Evolutionary conservation across 148 eudicot genomes (phyloP).

Genomic region (Mesembryanthemum crystallinum): DNA sequence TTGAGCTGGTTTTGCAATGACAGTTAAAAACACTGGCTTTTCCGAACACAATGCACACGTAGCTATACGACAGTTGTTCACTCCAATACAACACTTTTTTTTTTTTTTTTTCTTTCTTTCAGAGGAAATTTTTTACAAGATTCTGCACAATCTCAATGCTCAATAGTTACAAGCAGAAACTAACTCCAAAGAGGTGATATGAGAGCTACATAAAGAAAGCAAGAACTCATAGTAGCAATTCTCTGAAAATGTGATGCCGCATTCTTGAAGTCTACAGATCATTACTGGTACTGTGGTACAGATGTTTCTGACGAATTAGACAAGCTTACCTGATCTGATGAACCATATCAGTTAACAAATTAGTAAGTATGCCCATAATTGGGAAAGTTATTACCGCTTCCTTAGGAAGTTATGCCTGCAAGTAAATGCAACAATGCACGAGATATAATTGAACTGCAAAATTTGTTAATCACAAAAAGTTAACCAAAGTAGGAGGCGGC

Average conservation of each 20-base stretch:
- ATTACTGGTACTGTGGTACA: neutral
- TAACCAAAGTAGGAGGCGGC: neutral
- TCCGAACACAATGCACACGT: neutral
- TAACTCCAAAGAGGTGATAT: too few species aligned
- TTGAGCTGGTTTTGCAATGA: constrained; percentile 20
- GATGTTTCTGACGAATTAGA: neutral
- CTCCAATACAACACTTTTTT: neutral
- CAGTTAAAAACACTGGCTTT: neutral
- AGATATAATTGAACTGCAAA: neutral
- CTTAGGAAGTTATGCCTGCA: neutral
- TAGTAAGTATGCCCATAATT: neutral
- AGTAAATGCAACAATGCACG: neutral
- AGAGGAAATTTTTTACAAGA: neutral
- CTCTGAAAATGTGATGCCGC: neutral
- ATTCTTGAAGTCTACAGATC: neutral
- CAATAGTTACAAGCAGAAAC: too few species aligned
- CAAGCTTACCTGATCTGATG: neutral
- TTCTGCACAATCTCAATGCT: constrained; percentile 6
- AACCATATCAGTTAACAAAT: neutral
- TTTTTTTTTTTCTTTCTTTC: neutral
- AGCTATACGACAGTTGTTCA: neutral
- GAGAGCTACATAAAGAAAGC: neutral
- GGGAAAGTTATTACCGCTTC: too few species aligned
- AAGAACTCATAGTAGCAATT: neutral
- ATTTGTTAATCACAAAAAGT: neutral